Evolutionary conservation across 176 grass and related monocot species (phyloP).

Genomic region (Musa acuminata): DNA sequence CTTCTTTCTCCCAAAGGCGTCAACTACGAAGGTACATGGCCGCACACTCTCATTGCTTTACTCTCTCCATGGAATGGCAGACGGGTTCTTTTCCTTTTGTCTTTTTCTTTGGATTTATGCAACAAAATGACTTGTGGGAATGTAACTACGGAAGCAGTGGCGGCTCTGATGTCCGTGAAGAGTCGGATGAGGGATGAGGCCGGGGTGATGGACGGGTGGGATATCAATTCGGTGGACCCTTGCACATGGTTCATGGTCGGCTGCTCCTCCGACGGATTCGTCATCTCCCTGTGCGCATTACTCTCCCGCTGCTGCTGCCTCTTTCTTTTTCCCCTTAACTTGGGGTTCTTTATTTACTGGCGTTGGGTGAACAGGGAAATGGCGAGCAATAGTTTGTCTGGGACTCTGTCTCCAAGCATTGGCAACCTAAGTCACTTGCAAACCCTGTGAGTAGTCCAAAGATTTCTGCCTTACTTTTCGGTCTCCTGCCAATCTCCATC

Average conservation of each 20-base stretch:
- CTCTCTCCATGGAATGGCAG: neutral
- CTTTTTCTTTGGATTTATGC: too few species aligned
- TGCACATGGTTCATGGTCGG: slow-evolving; percentile 97
- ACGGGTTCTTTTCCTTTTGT: too few species aligned
- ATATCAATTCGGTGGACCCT: slow-evolving; percentile 95
- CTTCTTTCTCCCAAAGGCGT: slow-evolving; percentile 90
- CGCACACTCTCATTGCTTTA: too few species aligned
- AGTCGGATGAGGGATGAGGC: slow-evolving; percentile 79
- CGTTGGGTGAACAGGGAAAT: slow-evolving; percentile 59
- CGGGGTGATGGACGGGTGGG: slow-evolving; percentile 61
- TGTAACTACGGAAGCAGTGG: slow-evolving; percentile 47
- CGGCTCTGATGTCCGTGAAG: slow-evolving; percentile 87
- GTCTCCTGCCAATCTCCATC: too few species aligned
- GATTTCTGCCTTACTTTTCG: neutral
- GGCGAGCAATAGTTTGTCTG: slow-evolving; percentile 68
- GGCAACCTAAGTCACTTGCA: slow-evolving; percentile 87
- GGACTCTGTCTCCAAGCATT: slow-evolving; percentile 63
- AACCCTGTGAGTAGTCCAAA: slow-evolving; percentile 47
- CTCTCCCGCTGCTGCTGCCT: neutral
- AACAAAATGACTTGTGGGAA: too few species aligned
- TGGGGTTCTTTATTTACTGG: neutral
- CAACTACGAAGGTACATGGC: slow-evolving; percentile 72
- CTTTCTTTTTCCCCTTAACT: neutral
- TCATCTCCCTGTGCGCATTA: slow-evolving; percentile 59
- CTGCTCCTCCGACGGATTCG: slow-evolving; percentile 76